Base-by-base conservation (phyloP, 2,329 filamentous ascomycete species). In the Mycosphaerella sp. region DNA sequence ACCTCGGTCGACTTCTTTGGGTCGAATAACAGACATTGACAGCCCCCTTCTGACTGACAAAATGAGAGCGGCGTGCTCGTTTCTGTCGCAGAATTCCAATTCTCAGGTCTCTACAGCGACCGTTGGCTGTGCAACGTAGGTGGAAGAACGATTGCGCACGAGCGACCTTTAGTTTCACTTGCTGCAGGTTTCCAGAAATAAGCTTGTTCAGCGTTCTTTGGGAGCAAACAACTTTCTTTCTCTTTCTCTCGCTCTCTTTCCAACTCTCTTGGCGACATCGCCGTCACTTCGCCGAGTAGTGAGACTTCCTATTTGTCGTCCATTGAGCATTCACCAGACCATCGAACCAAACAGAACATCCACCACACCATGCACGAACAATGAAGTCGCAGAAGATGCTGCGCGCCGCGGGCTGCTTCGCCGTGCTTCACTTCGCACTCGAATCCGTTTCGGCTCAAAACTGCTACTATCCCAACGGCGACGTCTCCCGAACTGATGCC, bases 381-480 rank as follows among this genome's bases (percentile, higher is more conserved):
- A 48, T 45, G 40, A 50, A 40, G 31, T 43, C 21, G 14, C 51
- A 49, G 45, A 43, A 23, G 12, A 12, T 45, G 3, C 41, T 56
- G 31, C 46, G 47, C 14, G 39, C 44, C 39, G 38, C 51, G 31
- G 42, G 49, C 43, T 36, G 23, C 48, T 31, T 52, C 8, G 44
- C 57, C 9, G 21, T 58, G 23, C 49, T 57, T 53, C 54, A 55
- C 48, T 51, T 54, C 45, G 23, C 51, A 40, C 31, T 46, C 17
- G 21, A 41, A 36, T 12, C 41, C 7, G 57, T 54, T 17, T 43
- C 40, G 12, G 64, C 59, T 11, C 64, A 67, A 45, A 62, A 62
- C 52, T 71, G 69, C 64, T 71, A 67, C 59, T 70, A 69, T 40
- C 69, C 69, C 5, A 65, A 70, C 53, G 69, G 69, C 56, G 53